Percentiles rank a stretch among this genome's conserved stretches.
phyloP scores from a whole-genome alignment of 1,139 yeast species.

The Taphrina betulina region DNA sequence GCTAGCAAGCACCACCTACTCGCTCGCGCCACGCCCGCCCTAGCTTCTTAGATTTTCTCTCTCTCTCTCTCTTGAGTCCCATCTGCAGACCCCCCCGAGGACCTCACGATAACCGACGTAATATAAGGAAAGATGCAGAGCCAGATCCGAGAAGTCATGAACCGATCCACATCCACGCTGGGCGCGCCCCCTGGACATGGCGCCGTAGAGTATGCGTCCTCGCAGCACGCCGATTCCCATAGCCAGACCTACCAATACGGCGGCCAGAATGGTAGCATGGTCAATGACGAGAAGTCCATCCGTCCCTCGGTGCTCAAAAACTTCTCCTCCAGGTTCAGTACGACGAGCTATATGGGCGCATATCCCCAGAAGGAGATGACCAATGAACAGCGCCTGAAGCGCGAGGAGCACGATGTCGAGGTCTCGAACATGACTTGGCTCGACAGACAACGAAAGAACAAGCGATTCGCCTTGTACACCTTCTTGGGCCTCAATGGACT shows the following conservation, averaged over 20 bases:
- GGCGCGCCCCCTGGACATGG: constrained; percentile 21
- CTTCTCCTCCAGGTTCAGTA: constrained; percentile 27
- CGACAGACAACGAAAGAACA: constrained; percentile 20
- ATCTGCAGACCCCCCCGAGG: no score
- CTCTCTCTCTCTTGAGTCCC: no score
- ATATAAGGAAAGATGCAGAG: constrained; percentile 26
- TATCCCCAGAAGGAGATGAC: constrained; percentile 15
- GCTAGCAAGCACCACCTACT: no score
- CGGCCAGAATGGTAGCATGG: constrained; percentile 13
- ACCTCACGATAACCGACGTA: no score
- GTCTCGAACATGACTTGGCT: constrained; percentile 29
- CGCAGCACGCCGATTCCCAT: not conserved
- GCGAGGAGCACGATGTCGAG: constrained; percentile 18
- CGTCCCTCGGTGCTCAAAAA: constrained; percentile 13
- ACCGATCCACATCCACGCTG: constrained; percentile 9
- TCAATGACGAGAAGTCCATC: constrained; percentile 1
- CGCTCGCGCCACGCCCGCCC: no score
- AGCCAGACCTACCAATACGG: constrained; percentile 22
- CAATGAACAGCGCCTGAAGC: constrained; percentile 12
- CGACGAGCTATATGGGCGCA: constrained; percentile 30
- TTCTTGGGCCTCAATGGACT: constrained; percentile 27
- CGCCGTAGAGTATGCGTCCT: not conserved
- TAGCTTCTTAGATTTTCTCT: no score
- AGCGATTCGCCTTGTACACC: constrained; percentile 24
- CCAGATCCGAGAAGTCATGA: constrained; percentile 29